Percentiles rank a stretch among this genome's conserved stretches.
These are phyloP conservation scores for Aspergillus proliferans DNA, from an alignment of 2,329 filamentous ascomycete genomes.

Conservation along the genomic window DNA sequence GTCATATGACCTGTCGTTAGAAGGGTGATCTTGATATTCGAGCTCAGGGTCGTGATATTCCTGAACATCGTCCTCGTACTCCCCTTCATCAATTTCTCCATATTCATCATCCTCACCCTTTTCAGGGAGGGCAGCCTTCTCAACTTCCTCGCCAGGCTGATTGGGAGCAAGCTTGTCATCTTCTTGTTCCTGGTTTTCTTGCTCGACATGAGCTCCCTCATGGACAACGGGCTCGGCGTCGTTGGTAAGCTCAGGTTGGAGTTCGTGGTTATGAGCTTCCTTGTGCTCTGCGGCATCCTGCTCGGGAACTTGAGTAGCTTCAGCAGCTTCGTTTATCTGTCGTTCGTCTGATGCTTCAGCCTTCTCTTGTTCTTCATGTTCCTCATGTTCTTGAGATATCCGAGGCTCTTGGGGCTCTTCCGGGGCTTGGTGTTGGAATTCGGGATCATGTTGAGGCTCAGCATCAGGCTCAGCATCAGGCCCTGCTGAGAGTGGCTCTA, in stretches of 20 bases:
- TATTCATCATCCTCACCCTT: conserved; percentile 6
- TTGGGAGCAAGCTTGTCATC: background rate
- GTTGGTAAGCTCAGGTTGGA: background rate
- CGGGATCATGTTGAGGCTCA: conserved; percentile 4
- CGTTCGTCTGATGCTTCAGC: background rate
- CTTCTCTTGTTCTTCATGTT: background rate
- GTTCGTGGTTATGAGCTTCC: background rate
- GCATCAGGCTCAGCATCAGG: conserved; percentile 6
- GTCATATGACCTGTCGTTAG: conserved; percentile 17
- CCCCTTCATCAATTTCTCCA: conserved; percentile 6
- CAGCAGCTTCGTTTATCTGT: background rate
- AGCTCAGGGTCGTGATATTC: conserved; percentile 7
- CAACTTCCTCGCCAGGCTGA: background rate
- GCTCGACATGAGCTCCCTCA: background rate
- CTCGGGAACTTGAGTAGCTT: background rate
- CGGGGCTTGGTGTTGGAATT: conserved; percentile 9
- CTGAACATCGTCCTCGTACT: conserved; percentile 5
- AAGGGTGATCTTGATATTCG: conserved; percentile 4
- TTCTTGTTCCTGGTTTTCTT: background rate
- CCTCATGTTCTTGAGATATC: conserved; percentile 2
- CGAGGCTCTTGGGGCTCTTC: conserved; percentile 14
- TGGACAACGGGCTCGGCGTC: background rate
- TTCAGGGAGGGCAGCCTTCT: background rate
- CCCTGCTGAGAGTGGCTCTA: conserved; percentile 23
- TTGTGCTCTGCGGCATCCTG: background rate